Percentiles rank a stretch among this genome's conserved stretches.
phyloP scores from a whole-genome alignment of 129 eudicot species.

The Saposhnikovia divaricata region DNA sequence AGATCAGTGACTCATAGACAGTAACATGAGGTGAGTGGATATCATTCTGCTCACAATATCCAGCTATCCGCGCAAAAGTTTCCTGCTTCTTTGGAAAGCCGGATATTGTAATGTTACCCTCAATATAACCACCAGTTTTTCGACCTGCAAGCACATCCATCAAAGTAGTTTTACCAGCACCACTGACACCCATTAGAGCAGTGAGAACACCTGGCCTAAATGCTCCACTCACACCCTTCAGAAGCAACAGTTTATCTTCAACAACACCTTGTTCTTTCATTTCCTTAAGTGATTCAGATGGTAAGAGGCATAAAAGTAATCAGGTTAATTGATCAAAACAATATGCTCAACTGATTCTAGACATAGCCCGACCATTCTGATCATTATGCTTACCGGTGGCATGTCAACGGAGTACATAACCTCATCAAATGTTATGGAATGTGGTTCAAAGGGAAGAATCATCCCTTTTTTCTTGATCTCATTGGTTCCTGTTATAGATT shows the following conservation, averaged over 20 bases:
- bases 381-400: conserved; percentile 50
- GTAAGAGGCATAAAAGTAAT: not conserved
- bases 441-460: conserved; percentile 57
- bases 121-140: conserved; percentile 77
- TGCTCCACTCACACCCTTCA: conserved; percentile 64
- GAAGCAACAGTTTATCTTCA: conserved; percentile 59
- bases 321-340: not conserved
- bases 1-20: conserved; percentile 55
- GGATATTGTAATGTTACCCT: conserved; percentile 55
- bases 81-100: conserved; percentile 84
- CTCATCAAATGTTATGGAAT: conserved; percentile 56
- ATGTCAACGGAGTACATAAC: conserved; percentile 71
- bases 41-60: conserved; percentile 84
- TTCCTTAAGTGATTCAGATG: conserved; percentile 32
- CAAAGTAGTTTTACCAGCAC: conserved; percentile 88
- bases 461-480: conserved; percentile 39
- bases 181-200: conserved; percentile 90
- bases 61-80: conserved; percentile 79
- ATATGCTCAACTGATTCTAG: not conserved
- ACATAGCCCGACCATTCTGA: not conserved
- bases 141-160: conserved; percentile 91
- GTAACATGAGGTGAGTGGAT: conserved; percentile 90
- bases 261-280: conserved; percentile 61
- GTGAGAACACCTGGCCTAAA: conserved; percentile 82
- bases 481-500: not conserved